Evolutionary conservation across 495 filamentous ascomycete genomes (phyloP).

Genomic region (Astrothelium macrocarpum): DNA sequence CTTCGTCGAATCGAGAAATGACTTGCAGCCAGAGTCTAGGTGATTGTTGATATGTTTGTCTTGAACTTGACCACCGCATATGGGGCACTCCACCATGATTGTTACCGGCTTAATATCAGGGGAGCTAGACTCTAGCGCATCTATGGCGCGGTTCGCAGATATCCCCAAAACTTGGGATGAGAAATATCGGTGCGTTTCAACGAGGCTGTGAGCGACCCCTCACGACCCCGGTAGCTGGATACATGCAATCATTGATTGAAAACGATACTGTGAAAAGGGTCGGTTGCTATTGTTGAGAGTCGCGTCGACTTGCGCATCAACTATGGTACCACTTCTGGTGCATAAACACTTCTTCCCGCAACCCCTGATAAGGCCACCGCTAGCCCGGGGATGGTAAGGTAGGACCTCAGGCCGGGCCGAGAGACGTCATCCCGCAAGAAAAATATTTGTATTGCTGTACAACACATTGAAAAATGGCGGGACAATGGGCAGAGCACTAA

Average conservation of each 20-base stretch:
- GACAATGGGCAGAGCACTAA: neutral
- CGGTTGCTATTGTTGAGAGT: too few relatives aligned
- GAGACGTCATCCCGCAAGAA: neutral
- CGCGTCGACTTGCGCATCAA: too few relatives aligned
- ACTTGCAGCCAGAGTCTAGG: conserved; percentile 70
- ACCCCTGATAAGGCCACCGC: too few relatives aligned
- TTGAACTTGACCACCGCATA: conserved; percentile 69
- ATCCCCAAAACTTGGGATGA: too few relatives aligned
- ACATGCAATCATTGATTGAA: too few relatives aligned
- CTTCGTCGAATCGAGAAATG: conserved; percentile 43
- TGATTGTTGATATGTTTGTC: conserved; percentile 77
- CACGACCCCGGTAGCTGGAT: too few relatives aligned
- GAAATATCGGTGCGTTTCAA: too few relatives aligned
- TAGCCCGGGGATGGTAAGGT: too few relatives aligned
- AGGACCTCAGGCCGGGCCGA: neutral
- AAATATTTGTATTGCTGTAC: neutral
- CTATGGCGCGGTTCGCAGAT: neutral
- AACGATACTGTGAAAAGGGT: too few relatives aligned
- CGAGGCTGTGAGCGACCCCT: too few relatives aligned
- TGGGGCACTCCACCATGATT: conserved; percentile 76
- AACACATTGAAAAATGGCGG: neutral
- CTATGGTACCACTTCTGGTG: too few relatives aligned
- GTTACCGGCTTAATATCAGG: neutral
- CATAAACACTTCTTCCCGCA: too few relatives aligned
- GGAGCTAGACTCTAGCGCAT: neutral